Evolutionary conservation across 2,329 filamentous ascomycete genomes (phyloP), one percentile per base, ranked within the genome.

Genomic region (Ophiostoma ips): DNA sequence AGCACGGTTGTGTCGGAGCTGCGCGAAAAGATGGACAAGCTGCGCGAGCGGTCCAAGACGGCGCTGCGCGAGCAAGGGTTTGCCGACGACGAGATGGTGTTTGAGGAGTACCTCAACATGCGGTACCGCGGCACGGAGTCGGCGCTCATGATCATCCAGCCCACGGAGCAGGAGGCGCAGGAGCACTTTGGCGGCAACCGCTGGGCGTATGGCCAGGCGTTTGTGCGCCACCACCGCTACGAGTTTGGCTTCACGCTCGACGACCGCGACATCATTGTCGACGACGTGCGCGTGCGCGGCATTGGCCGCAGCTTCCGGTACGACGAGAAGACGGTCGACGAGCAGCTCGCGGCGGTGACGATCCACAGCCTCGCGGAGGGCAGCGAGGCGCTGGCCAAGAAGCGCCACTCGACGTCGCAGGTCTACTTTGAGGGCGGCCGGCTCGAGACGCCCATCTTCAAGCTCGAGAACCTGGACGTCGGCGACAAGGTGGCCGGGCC

Each of bases 61-160:
- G 77, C 79, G 0, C 68, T 95, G 5, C 70, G 71, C 19, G 81
- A 84, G 2, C 89, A 95, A 64, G 89, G 88, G 0, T 95, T 95
- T 60, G 69, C 73, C 1, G 77, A 84, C 40, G 68, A 76, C 5
- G 79, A 86, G 31, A 85, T 95, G 21, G 73, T 81, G 0, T 94
- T 90, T 59, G 88, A 95, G 62, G 85, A 94, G 61, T 95, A 95
- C 60, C 76, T 96, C 51, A 95, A 95, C 62, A 88, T 95, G 82
- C 74, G 89, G 51, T 95, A 95, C 60, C 78, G 87, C 34, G 88
- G 88, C 11, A 95, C 88, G 0, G 88, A 95, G 62, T 94, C 87
- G 8, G 86, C 88, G 1, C 72, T 95, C 38, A 95, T 95, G 88
- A 79, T 94, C 45, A 68, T 92, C 55, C 87, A 83, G 63, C 87